A percentile compares a stretch with the other conserved stretches of the same genome.
Conservation (phyloP, 495 filamentous ascomycete genomes). For the Stereocaulon alpinum region DNA sequence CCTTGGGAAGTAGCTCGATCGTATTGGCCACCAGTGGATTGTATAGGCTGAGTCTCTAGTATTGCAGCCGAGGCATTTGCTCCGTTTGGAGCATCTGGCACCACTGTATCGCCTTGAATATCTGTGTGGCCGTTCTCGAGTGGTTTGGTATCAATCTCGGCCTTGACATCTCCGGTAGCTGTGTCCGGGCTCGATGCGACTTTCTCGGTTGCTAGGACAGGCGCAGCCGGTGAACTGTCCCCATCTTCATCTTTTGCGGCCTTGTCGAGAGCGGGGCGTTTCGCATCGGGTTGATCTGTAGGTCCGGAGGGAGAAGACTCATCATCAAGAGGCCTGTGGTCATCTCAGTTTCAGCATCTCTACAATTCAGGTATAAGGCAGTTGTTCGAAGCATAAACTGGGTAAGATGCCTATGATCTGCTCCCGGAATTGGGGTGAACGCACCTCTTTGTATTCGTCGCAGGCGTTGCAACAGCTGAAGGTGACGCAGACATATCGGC, state of each 20-base stretch:
- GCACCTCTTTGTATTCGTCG: conserved; percentile 60
- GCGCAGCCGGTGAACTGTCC: conserved; percentile 31
- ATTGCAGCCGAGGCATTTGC: conserved; percentile 29
- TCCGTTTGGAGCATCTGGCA: conserved; percentile 60
- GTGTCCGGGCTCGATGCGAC: conserved; percentile 8
- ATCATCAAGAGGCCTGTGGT: conserved; percentile 66
- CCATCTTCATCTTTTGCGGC: conserved; percentile 50
- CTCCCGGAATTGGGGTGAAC: too few species aligned
- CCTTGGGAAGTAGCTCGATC: conserved; percentile 41
- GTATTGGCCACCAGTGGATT: conserved; percentile 50
- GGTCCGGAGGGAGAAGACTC: conserved; percentile 86
- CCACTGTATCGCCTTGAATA: conserved; percentile 53
- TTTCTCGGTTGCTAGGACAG: conserved; percentile 33
- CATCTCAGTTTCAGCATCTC: too few species aligned
- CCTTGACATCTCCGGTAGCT: conserved; percentile 33
- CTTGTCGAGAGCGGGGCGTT: conserved; percentile 93
- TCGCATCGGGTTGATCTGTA: conserved; percentile 89
- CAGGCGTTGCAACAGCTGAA: conserved; percentile 41
- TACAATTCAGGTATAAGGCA: too few species aligned
- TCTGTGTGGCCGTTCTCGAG: conserved; percentile 39
- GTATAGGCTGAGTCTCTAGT: conserved; percentile 50
- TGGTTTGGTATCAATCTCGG: conserved; percentile 39
- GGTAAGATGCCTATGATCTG: too few species aligned
- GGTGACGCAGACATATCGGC: conserved; percentile 53
- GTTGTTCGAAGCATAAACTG: too few species aligned